Evolutionary conservation across 2,329 filamentous ascomycete genomes (phyloP).

Genomic region (Calonectria pauciramosa): DNA sequence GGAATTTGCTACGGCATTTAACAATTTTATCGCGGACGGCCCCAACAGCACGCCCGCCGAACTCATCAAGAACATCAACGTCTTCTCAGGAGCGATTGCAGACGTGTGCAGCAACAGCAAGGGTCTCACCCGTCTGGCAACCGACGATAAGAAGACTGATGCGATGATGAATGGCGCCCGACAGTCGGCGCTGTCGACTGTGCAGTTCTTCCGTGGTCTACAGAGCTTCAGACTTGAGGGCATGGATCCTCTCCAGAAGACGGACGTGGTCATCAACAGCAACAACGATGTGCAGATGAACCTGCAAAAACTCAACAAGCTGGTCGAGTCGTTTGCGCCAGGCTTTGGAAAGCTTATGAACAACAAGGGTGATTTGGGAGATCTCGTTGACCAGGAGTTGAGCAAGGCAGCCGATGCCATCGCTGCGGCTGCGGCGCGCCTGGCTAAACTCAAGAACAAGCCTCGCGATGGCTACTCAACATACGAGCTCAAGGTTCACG

Average conservation of each 20-base stretch:
- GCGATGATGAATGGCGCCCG: slow-evolving; percentile 86
- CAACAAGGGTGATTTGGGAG: slow-evolving; percentile 88
- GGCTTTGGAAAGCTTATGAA: slow-evolving; percentile 85
- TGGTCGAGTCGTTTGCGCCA: slow-evolving; percentile 92
- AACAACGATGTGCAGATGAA: slow-evolving; percentile 97
- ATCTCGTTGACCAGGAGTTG: slow-evolving; percentile 92
- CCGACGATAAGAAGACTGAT: slow-evolving; percentile 95
- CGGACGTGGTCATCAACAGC: slow-evolving; percentile 96
- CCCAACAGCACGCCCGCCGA: slow-evolving; percentile 91
- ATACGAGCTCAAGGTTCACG: slow-evolving; percentile 96
- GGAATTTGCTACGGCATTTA: slow-evolving; percentile 98
- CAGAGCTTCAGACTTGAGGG: slow-evolving; percentile 95
- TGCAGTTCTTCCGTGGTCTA: slow-evolving; percentile 94
- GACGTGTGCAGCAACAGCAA: slow-evolving; percentile 98
- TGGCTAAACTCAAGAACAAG: slow-evolving; percentile 95
- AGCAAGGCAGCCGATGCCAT: slow-evolving; percentile 96
- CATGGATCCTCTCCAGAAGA: slow-evolving; percentile 91
- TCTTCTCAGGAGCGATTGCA: slow-evolving; percentile 90
- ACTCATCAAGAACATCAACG: slow-evolving; percentile 92
- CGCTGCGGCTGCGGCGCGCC: slow-evolving; percentile 87
- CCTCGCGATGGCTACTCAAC: slow-evolving; percentile 95
- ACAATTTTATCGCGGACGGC: slow-evolving; percentile 97
- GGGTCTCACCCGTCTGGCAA: slow-evolving; percentile 91
- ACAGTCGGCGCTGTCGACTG: slow-evolving; percentile 86
- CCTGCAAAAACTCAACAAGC: slow-evolving; percentile 91